Evolutionary conservation across 345 rosid species (phyloP).

Genomic region (Litchi chinensis): DNA sequence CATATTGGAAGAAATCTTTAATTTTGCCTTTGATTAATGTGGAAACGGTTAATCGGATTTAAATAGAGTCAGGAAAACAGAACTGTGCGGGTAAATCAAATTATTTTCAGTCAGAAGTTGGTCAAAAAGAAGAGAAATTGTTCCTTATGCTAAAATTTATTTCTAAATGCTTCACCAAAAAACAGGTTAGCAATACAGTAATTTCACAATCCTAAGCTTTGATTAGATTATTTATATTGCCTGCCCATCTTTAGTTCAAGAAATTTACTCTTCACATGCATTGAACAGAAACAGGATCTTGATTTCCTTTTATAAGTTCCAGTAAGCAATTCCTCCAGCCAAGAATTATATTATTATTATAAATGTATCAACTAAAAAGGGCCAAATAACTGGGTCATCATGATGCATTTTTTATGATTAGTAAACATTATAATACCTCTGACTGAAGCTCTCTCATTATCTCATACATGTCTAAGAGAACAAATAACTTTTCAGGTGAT

Average conservation of each 20-base stretch:
- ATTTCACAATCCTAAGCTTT: constrained; percentile 8
- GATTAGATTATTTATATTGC: neutral
- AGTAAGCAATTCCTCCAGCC: too few relatives aligned
- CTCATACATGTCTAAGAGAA: constrained; percentile 95
- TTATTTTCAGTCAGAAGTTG: neutral
- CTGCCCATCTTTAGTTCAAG: neutral
- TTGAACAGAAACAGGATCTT: too few relatives aligned
- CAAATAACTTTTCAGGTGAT: constrained; percentile 93
- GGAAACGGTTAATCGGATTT: neutral
- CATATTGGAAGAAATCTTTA: neutral
- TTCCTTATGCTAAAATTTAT: neutral
- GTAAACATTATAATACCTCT: constrained; percentile 58
- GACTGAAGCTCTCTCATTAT: constrained; percentile 93
- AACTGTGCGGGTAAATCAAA: neutral
- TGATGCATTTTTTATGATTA: neutral
- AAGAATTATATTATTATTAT: too few relatives aligned
- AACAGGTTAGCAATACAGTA: neutral
- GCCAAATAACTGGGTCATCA: neutral
- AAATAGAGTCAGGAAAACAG: neutral
- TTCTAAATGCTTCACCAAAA: constrained; percentile 11
- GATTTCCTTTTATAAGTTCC: too few relatives aligned
- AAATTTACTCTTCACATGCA: too few relatives aligned
- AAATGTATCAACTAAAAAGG: too few relatives aligned
- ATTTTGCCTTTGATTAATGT: neutral
- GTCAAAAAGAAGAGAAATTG: neutral